Base-by-base conservation (phyloP, 2,329 filamentous ascomycete species). In the Aphanoascus verrucosus region DNA sequence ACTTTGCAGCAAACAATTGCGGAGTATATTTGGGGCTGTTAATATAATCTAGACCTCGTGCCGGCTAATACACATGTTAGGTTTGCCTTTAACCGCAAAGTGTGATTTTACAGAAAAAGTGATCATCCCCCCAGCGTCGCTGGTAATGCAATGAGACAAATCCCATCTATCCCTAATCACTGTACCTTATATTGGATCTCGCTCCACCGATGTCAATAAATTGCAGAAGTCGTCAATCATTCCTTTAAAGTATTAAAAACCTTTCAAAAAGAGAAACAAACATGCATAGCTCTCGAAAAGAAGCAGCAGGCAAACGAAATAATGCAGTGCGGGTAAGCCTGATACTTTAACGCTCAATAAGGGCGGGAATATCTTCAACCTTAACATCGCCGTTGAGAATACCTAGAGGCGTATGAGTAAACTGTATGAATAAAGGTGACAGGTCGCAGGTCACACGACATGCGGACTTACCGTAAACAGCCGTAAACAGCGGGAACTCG, bases 401-500 rank as follows among this genome's bases (percentile, higher is more conserved):
- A 59, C 82, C 82, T 78, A 56, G 43, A 63, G 60, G 34, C 44
- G 51, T 56, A 59, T 56, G 6, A 51, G 59, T 57, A 53, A 38
- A 50, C 9, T 40, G 50, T 60, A 41, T 7, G n/a, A 45, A 2
- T 44, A 31, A 35, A 19, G 11, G n/a, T 41, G 8, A 28, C 23
- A 28, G 7, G 23, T 28, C 3, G 7, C 7, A 45, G 35, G 52
- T 35, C 32, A n/a, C 35, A 28, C 5, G 14, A 47, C 45, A 9
- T 38, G 42, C 34, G 61, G 48, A 65, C 74, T 69, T 65, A 76
- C 74, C 74, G 64, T 88, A 83, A 49, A 97, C 90, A 0, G 88
- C 88, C 7, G 88, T 96, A 67, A 98, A 94, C 5, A 98, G 74
- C 17, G 93, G 93, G 68, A 94, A 98, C 49, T 94, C 85, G 32